Conservation (phyloP, 257 asterid species). For the Lycium barbarum region DNA sequence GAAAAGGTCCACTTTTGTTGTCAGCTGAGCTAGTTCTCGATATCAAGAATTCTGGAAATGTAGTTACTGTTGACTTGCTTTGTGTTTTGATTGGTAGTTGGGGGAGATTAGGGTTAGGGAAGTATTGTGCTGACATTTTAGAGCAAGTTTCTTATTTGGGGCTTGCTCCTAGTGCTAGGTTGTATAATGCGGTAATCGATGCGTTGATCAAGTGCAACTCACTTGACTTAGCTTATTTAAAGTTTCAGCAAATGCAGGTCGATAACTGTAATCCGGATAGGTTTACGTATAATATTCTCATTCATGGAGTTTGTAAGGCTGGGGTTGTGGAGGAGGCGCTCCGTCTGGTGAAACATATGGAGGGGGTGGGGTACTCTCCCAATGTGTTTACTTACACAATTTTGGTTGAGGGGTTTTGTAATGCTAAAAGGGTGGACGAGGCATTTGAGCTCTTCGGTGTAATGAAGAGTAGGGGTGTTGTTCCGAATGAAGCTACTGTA, state of each 20-base stretch:
- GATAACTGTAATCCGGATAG: conserved; percentile 83
- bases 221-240: conserved; percentile 89
- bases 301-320: conserved; percentile 91
- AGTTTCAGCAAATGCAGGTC: conserved; percentile 94
- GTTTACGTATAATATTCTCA: conserved; percentile 83
- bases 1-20: conserved; percentile 82
- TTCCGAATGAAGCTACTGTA: conserved; percentile 82
- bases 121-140: conserved; percentile 77
- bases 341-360: conserved; percentile 89
- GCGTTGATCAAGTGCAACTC: conserved; percentile 87
- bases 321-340: conserved; percentile 91
- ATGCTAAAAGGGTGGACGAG: conserved; percentile 63
- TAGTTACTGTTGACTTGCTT: conserved; percentile 67
- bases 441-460: conserved; percentile 66
- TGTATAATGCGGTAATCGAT: conserved; percentile 89
- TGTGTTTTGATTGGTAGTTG: conserved; percentile 79
- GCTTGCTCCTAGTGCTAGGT: conserved; percentile 72
- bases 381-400: conserved; percentile 87
- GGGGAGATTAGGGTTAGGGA: conserved; percentile 91
- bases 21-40: conserved; percentile 74
- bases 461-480: conserved; percentile 69
- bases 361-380: conserved; percentile 62
- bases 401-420: conserved; percentile 81
- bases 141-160: conserved; percentile 90
- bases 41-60: conserved; percentile 61